phyloP scores from a whole-genome alignment of 176 grass and related monocot species.

The Pontederia crassipes region DNA sequence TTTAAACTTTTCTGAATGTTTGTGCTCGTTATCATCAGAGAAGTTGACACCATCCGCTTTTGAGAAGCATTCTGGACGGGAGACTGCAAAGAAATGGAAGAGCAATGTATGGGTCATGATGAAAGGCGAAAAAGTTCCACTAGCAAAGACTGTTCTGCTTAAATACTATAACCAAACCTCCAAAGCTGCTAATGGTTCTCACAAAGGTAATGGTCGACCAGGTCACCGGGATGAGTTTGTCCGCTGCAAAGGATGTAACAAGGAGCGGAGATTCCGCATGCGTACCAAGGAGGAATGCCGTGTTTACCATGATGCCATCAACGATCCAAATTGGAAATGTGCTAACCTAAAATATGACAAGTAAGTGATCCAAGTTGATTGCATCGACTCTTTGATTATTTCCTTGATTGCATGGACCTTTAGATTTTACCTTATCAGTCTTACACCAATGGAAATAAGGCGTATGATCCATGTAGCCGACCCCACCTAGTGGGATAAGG shows the following conservation, averaged over 20 bases:
- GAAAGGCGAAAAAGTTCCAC: slow-evolving; percentile 75
- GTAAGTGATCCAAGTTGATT: slow-evolving; percentile 28
- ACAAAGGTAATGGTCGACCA: slow-evolving; percentile 45
- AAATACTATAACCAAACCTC: slow-evolving; percentile 65
- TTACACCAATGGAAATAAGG: too few species aligned
- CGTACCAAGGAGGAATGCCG: slow-evolving; percentile 88
- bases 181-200: slow-evolving; percentile 53
- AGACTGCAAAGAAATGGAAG: slow-evolving; percentile 89
- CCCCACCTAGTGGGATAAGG: too few species aligned
- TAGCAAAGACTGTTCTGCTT: slow-evolving; percentile 67
- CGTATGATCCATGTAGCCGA: too few species aligned
- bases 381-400: neutral
- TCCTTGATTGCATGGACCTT: too few species aligned
- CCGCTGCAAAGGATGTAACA: slow-evolving; percentile 53
- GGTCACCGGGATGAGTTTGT: slow-evolving; percentile 90
- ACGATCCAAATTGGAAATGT: slow-evolving; percentile 68
- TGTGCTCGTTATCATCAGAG: slow-evolving; percentile 38
- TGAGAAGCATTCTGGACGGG: slow-evolving; percentile 91
- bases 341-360: slow-evolving; percentile 54
- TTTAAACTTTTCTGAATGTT: slow-evolving; percentile 1
- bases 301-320: slow-evolving; percentile 73
- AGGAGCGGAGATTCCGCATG: slow-evolving; percentile 74
- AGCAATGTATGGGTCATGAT: slow-evolving; percentile 92
- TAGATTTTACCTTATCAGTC: too few species aligned
- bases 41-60: slow-evolving; percentile 87